phyloP scores from a whole-genome alignment of 495 filamentous ascomycete genomes.

The Cercophora samala region DNA sequence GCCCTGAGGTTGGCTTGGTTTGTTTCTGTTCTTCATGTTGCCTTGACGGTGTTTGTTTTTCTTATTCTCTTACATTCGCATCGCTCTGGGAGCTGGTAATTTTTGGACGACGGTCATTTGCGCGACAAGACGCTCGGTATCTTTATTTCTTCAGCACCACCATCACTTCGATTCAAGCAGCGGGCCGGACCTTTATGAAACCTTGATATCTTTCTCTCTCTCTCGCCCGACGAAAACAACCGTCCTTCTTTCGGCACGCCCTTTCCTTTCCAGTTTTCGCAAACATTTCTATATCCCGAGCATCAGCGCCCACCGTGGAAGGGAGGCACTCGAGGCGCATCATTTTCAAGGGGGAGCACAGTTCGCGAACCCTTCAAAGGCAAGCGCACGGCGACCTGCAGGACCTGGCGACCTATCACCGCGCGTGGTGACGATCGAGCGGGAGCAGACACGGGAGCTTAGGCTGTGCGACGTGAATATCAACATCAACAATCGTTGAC shows the following conservation, averaged over 20 bases:
- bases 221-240: neutral
- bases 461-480: neutral
- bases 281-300: neutral
- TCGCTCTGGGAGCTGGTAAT: conserved; percentile 12
- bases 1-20: neutral
- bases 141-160: conserved; percentile 2
- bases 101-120: neutral
- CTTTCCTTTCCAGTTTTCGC: conserved; percentile 7
- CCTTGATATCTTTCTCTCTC: conserved; percentile 4
- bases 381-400: neutral
- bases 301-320: neutral
- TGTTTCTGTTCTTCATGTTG: neutral
- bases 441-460: neutral
- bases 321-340: neutral
- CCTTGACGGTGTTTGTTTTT: neutral
- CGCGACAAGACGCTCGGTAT: neutral
- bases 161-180: neutral
- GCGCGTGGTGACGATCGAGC: neutral
- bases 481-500: conserved; percentile 1
- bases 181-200: neutral
- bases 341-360: neutral
- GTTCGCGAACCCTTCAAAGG: neutral
- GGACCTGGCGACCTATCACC: conserved; percentile 6
- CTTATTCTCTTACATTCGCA: neutral
- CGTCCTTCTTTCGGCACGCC: neutral